These are phyloP conservation scores for Pseudogymnoascus sp. DNA, from an alignment of 2,329 filamentous ascomycete genomes.

Conservation along the genomic window DNA sequence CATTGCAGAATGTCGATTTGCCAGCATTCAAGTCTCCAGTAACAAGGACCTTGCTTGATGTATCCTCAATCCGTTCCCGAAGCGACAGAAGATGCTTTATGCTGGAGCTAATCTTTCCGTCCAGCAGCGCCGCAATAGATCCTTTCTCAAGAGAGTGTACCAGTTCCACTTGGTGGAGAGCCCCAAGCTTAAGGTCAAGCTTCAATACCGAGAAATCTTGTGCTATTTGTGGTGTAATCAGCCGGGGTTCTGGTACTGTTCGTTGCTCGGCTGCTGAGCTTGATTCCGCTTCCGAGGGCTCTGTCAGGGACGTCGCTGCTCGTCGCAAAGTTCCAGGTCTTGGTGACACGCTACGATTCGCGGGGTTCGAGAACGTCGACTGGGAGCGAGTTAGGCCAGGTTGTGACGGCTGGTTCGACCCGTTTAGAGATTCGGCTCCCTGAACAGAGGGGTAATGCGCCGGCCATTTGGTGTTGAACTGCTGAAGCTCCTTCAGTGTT, in stretches of 20 bases:
- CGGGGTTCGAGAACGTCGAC: slow-evolving; percentile 37
- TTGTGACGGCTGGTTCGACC: slow-evolving; percentile 38
- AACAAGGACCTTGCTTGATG: slow-evolving; percentile 89
- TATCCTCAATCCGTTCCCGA: slow-evolving; percentile 92
- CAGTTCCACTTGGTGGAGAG: slow-evolving; percentile 76
- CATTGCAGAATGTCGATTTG: slow-evolving; percentile 98
- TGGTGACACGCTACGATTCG: slow-evolving; percentile 13
- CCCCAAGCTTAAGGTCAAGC: slow-evolving; percentile 83
- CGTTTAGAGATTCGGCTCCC: slow-evolving; percentile 39
- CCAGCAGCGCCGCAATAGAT: slow-evolving; percentile 81
- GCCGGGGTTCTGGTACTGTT: slow-evolving; percentile 59
- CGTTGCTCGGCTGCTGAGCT: slow-evolving; percentile 61
- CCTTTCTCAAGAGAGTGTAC: slow-evolving; percentile 91
- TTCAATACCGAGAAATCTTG: slow-evolving; percentile 95
- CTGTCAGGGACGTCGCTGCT: slow-evolving; percentile 63
- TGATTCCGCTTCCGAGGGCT: slow-evolving; percentile 53
- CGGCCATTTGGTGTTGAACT: slow-evolving; percentile 87
- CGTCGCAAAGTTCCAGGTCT: slow-evolving; percentile 51
- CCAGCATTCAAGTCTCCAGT: slow-evolving; percentile 95
- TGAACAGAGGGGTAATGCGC: slow-evolving; percentile 88
- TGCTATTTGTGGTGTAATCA: slow-evolving; percentile 86
- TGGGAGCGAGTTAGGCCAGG: slow-evolving; percentile 57
- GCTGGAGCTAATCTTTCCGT: slow-evolving; percentile 89
- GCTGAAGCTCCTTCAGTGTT: slow-evolving; percentile 70
- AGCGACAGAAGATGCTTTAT: slow-evolving; percentile 82